Conservation (phyloP, 2,329 filamentous ascomycete genomes). For the Pseudopithomyces chartarum region DNA sequence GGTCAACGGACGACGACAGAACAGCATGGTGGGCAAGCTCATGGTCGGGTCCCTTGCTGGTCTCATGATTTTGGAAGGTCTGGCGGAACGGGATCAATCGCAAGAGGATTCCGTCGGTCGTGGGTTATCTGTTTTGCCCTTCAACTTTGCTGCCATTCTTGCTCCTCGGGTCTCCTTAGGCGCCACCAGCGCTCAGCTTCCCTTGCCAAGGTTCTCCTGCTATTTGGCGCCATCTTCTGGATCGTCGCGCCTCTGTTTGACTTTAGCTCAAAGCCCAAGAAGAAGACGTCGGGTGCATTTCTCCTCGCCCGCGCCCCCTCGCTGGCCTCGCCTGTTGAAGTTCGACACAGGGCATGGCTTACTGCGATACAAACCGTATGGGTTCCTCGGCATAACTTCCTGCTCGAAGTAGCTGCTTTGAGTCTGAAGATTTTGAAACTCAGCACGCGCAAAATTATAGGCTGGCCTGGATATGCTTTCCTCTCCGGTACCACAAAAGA, state of each 20-base stretch:
- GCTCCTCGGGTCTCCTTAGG: conserved; percentile 39
- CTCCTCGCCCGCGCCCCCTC: conserved; percentile 64
- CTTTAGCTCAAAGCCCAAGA: conserved; percentile 61
- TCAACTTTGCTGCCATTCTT: conserved; percentile 37
- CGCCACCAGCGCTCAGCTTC: conserved; percentile 39
- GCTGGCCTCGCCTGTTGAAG: conserved; percentile 79
- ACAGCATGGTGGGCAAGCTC: conserved; percentile 70
- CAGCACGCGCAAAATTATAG: conserved; percentile 76
- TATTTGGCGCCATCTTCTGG: conserved; percentile 61
- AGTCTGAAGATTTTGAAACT: conserved; percentile 82
- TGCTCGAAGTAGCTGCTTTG: conserved; percentile 82
- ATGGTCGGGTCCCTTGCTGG: conserved; percentile 93
- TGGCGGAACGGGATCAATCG: conserved; percentile 66
- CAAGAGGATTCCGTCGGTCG: conserved; percentile 49
- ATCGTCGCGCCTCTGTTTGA: conserved; percentile 62
- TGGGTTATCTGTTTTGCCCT: conserved; percentile 50
- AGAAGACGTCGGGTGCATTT: conserved; percentile 48
- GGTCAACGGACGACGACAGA: conserved; percentile 50
- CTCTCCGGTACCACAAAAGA: conserved; percentile 82
- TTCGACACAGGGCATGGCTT: conserved; percentile 87
- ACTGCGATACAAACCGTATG: conserved; percentile 92
- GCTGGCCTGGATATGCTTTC: conserved; percentile 75
- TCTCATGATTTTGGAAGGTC: conserved; percentile 87
- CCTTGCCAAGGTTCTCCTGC: conserved; percentile 56
- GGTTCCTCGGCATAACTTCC: conserved; percentile 85